Base-by-base conservation (phyloP, 257 asterid species). In the Jaltomata sinuosa region DNA sequence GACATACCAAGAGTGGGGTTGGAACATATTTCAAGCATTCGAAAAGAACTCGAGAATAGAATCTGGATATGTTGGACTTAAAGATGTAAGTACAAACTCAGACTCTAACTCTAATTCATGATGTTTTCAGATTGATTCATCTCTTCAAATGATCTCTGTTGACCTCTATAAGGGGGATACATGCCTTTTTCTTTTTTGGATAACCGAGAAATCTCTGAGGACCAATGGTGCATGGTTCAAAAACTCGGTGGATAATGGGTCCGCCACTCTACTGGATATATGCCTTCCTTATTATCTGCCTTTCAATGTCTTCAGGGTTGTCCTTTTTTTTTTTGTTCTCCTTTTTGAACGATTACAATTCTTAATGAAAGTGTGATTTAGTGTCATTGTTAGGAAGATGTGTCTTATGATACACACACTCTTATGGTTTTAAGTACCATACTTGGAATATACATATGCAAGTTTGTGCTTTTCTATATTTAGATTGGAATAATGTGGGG, bases 1-100 rank as follows among this genome's bases (percentile, higher is more conserved):
- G 94, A 97, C 99, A 2, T 97, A 95, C 79, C 97, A 94, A 85
- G 99, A 97, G 84, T 95, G 99, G 99, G 99, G 99, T 86, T 97
- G 99, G 99, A 91, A 95, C 88, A 95, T 97, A 85, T 97, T 97
- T 85, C 93, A 92, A 90, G 99, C 99, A 86, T 97, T 95, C 84
- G 99, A 97, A 91, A 94, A 93, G 94, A 95, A 97, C 90, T 97
- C 98, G 34, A 94, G 97, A 29, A 86, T 89, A 40, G 97, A 95
- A 78, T 77, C 97, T 0, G 99, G 99, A 91, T 97, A 97, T 49
- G 99, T 97, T 86, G 99, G 99, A 85, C 86, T 97, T 76, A 97
- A 93, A 87, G 99, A 97, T 90, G 99, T 97, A 90, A 92, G 99
- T 45, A 74, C 55, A 22, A 45, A 45, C 57, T 42, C 54, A 45